phyloP scores from a whole-genome alignment of 1,284 basidiomycete species.

The Athelia sp. region DNA sequence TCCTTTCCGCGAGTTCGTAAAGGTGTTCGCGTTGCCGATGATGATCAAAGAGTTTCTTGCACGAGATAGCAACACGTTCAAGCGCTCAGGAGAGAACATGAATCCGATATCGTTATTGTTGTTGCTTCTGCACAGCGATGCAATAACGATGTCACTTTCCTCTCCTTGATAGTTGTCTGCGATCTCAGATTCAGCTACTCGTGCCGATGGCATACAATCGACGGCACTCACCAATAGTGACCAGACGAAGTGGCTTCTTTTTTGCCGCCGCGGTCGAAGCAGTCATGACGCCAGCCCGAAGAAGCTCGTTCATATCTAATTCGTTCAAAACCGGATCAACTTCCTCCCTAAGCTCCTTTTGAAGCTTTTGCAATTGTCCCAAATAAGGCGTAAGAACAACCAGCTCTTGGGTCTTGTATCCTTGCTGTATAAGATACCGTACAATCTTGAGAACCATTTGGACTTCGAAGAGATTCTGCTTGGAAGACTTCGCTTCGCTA shows the following conservation, averaged over 20 bases:
- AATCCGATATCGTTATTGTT: constrained; percentile 52
- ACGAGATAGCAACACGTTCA: constrained; percentile 65
- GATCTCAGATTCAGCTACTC: constrained; percentile 3
- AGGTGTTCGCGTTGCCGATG: constrained; percentile 58
- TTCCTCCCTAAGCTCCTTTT: constrained; percentile 36
- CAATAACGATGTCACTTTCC: constrained; percentile 60
- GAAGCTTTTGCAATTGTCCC: constrained; percentile 52
- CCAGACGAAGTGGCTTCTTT: constrained; percentile 43
- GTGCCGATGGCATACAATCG: neutral
- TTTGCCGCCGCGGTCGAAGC: constrained; percentile 27
- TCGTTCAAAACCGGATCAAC: constrained; percentile 59
- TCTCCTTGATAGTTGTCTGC: constrained; percentile 67
- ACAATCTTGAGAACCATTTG: constrained; percentile 61
- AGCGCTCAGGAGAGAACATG: constrained; percentile 58
- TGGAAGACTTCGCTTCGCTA: constrained; percentile 44
- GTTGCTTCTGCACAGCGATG: constrained; percentile 59
- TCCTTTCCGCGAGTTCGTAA: constrained; percentile 47
- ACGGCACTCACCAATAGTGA: constrained; percentile 49
- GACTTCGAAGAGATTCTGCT: constrained; percentile 54
- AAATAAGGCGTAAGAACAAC: constrained; percentile 65
- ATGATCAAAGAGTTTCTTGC: constrained; percentile 58
- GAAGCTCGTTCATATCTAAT: constrained; percentile 51
- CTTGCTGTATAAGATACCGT: constrained; percentile 60
- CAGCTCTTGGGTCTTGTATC: constrained; percentile 52
- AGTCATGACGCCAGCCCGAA: constrained; percentile 46